Percentiles rank a stretch among this genome's conserved stretches.
Evolutionary conservation across 305 asterid species (phyloP).

Genomic region (Fraxinus velutina): DNA sequence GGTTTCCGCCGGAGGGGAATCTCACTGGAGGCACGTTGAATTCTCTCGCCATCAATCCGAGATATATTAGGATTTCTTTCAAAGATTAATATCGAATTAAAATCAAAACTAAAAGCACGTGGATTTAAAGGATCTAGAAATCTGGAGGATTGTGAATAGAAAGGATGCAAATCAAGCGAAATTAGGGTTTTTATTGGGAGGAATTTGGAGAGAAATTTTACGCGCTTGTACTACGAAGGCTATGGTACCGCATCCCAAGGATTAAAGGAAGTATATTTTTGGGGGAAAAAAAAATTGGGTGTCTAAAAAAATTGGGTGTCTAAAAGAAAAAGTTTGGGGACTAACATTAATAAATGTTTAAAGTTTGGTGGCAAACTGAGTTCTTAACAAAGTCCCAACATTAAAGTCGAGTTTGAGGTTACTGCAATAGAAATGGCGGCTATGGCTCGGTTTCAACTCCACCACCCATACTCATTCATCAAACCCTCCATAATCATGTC

Average conservation of each 20-base stretch:
- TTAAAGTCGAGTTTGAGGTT: conserved; percentile 17
- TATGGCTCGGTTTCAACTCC: conserved; percentile 52
- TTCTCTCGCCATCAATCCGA: conserved; percentile 45
- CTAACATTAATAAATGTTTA: background rate
- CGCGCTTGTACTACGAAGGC: background rate
- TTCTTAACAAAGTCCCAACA: background rate
- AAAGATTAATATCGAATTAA: background rate
- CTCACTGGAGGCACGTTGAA: conserved; percentile 57
- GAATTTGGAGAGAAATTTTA: background rate
- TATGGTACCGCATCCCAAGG: background rate
- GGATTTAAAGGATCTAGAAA: background rate
- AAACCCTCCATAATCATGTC: conserved; percentile 38
- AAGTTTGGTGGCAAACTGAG: background rate
- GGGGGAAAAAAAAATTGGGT: no score
- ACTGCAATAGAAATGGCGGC: conserved; percentile 43
- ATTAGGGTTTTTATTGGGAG: background rate
- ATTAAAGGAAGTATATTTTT: no score
- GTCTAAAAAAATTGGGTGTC: no score
- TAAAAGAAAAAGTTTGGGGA: background rate
- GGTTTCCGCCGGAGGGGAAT: conserved; percentile 53
- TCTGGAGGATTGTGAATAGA: background rate
- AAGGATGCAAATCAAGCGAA: background rate
- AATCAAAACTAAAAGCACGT: background rate
- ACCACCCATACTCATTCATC: conserved; percentile 43
- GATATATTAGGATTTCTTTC: conserved; percentile 26